These are phyloP conservation scores for Candida boleticola DNA, from an alignment of 805 yeast genomes.

Conservation along the genomic window DNA sequence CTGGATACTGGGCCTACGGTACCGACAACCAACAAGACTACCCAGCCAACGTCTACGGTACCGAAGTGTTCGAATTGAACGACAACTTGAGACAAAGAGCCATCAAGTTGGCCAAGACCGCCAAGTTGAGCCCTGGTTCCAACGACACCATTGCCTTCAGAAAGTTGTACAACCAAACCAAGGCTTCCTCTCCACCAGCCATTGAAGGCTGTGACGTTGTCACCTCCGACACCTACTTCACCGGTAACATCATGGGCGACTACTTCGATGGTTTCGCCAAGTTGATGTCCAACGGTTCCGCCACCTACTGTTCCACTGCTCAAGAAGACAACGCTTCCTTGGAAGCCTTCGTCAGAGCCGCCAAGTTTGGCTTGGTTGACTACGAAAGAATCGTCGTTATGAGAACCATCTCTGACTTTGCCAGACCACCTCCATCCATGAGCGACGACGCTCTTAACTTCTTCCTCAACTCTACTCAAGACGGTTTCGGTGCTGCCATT, in stretches of 20 bases:
- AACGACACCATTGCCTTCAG: constrained; percentile 44
- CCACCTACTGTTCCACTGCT: constrained; percentile 57
- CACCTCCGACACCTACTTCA: constrained; percentile 61
- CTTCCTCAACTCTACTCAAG: constrained; percentile 49
- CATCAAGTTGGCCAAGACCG: constrained; percentile 47
- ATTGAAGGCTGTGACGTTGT: constrained; percentile 56
- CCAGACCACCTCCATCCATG: constrained; percentile 48
- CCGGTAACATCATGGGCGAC: constrained; percentile 51
- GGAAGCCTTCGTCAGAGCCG: constrained; percentile 56
- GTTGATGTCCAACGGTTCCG: constrained; percentile 57
- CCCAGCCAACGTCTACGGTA: constrained; percentile 58
- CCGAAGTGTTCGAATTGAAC: constrained; percentile 65
- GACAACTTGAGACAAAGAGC: constrained; percentile 59
- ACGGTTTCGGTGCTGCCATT: constrained; percentile 50
- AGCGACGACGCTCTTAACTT: constrained; percentile 46
- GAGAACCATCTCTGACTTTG: constrained; percentile 62
- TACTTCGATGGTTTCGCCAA: constrained; percentile 47
- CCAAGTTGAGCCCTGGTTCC: constrained; percentile 45
- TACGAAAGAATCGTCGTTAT: constrained; percentile 55
- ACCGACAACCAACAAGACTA: constrained; percentile 47
- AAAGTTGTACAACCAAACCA: constrained; percentile 45
- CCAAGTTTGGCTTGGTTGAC: constrained; percentile 53
- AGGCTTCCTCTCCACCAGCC: constrained; percentile 49
- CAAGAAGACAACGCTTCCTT: constrained; percentile 69
- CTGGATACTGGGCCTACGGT: constrained; percentile 60